These are phyloP conservation scores for Chaetomiaceae sp. DNA, from an alignment of 2,329 filamentous ascomycete genomes.

Conservation along the genomic window DNA sequence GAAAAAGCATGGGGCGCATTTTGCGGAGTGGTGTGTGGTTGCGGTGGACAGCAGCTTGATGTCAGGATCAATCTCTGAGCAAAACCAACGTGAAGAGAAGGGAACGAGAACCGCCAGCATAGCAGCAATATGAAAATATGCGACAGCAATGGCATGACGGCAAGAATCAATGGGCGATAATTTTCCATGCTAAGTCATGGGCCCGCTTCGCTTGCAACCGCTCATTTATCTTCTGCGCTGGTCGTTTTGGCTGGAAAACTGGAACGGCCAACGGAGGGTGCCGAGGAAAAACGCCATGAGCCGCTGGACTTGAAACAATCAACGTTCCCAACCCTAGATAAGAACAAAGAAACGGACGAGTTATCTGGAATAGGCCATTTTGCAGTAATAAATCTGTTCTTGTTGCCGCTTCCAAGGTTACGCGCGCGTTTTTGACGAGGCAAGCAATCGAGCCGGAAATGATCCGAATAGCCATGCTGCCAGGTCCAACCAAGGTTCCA, in stretches of 20 bases:
- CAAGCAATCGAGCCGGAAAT: background rate
- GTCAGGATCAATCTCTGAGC: too few species aligned
- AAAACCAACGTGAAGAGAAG: too few species aligned
- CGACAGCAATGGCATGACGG: background rate
- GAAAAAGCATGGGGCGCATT: background rate
- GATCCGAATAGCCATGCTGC: background rate
- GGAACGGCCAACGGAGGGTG: background rate
- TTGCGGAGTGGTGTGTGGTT: too few species aligned
- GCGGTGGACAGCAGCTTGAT: background rate
- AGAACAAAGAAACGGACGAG: background rate
- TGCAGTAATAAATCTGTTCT: too few species aligned
- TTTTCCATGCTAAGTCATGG: background rate
- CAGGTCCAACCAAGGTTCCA: background rate
- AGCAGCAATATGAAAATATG: background rate
- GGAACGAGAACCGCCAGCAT: too few species aligned
- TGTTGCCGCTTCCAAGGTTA: too few species aligned
- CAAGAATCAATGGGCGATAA: background rate
- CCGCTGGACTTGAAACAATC: too few species aligned
- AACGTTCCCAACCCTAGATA: background rate
- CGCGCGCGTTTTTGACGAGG: too few species aligned
- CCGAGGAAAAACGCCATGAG: background rate
- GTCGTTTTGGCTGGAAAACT: background rate
- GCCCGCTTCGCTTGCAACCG: constrained; percentile 5
- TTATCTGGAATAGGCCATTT: too few species aligned
- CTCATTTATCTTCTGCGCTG: constrained; percentile 14